Evolutionary conservation across 768 basidiomycete genomes (phyloP).

Genomic region (Tricholoma hemisulphureum): DNA sequence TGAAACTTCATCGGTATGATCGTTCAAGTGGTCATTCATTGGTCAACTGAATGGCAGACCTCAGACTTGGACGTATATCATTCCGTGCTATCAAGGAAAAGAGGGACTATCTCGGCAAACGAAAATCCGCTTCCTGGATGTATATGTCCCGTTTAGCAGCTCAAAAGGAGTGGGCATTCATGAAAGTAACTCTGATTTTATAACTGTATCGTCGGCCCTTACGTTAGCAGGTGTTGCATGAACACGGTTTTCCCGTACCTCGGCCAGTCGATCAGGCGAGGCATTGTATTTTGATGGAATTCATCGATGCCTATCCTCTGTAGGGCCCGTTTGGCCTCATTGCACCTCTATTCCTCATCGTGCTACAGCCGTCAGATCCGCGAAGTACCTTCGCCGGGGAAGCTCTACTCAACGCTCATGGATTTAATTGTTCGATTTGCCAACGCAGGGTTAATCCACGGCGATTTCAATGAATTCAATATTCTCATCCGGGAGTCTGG

Average conservation of each 20-base stretch:
- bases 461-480: slow-evolving; percentile 99
- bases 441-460: slow-evolving; percentile 92
- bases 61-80: slow-evolving; percentile 92
- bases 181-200: slow-evolving; percentile 69
- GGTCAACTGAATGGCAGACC: slow-evolving; percentile 1
- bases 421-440: slow-evolving; percentile 95
- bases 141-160: slow-evolving; percentile 97
- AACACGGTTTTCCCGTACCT: slow-evolving; percentile 92
- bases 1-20: slow-evolving; percentile 88
- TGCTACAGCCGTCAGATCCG: slow-evolving; percentile 77
- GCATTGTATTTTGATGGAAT: slow-evolving; percentile 95
- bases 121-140: slow-evolving; percentile 98
- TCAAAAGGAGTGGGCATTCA: slow-evolving; percentile 97
- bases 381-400: slow-evolving; percentile 80
- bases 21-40: neutral
- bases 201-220: neutral
- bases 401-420: slow-evolving; percentile 90
- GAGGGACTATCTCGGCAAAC: slow-evolving; percentile 92
- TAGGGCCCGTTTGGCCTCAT: slow-evolving; percentile 31
- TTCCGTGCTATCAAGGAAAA: slow-evolving; percentile 97
- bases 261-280: slow-evolving; percentile 91
- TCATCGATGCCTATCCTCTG: slow-evolving; percentile 94
- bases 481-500: slow-evolving; percentile 81
- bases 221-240: slow-evolving; percentile 71
- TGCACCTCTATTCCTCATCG: slow-evolving; percentile 4